Evolutionary conservation across 768 basidiomycete species (phyloP), one percentile per base, ranked within the genome.

Genomic region (Trametes sanguinea): DNA sequence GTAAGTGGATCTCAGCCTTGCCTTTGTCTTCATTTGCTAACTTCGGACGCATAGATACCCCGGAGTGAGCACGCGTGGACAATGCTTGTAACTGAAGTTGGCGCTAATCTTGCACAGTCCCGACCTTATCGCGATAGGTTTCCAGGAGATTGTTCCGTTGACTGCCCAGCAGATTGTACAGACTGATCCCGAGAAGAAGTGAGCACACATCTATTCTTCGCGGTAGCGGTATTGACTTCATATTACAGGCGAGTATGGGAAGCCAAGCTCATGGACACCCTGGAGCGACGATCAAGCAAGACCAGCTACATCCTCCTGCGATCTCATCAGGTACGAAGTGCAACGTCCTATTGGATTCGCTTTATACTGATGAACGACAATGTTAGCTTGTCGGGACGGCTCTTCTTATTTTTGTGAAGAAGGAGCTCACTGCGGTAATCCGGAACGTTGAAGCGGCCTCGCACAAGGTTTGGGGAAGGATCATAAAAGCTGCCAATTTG

Each of bases 121-220:
- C 6, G 95, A 98, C 70, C 86, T 98, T 63, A 88, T 96, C 71
- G 88, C 88, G 22, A 79, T 98, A 32, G 93, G 92, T 2, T 97
- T 98, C 72, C 95, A 99, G 74, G 97, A 99, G 75, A 95, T 99
- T 55, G 97, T 99, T 0, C 94, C 95, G 4, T 82, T 99, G 50
- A 98, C 94, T n/a, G 94, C 97, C 2, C 94, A 95, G 69, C 95
- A 98, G 73, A 98, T 99, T 45, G 81, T 98, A 14, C 95, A 97
- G 73, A 89, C 95, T 6, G 95, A 98, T 74, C 94, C 95, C 1
- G 94, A 94, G 71, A 95, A 94, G 76, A 84, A 85, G 93, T 89
- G n/a, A 42, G 9, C 17, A 9, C 60, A 30, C 60, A 47, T 17
- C 4, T 35, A 33, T 22, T 22, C 40, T 16, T 37, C n/a, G n/a